phyloP scores from a whole-genome alignment of 2,329 filamentous ascomycete genomes.

The Trichoderma breve region DNA sequence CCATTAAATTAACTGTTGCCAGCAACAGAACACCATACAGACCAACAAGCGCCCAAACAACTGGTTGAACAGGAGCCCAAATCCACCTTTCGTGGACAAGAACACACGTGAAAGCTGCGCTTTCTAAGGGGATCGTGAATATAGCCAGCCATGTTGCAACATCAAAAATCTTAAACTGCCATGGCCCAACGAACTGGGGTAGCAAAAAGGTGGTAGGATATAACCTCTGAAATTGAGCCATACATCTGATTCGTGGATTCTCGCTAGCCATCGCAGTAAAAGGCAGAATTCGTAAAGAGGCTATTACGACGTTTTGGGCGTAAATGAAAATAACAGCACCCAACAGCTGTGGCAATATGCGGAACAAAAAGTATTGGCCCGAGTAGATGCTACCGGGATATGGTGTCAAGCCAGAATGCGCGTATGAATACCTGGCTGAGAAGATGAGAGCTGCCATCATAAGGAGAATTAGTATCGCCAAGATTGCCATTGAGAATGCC shows the following conservation, averaged over 20 bases:
- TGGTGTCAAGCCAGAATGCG: constrained; percentile 61
- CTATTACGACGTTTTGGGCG: constrained; percentile 69
- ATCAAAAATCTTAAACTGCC: constrained; percentile 63
- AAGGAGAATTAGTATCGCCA: constrained; percentile 61
- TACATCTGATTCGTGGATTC: constrained; percentile 55
- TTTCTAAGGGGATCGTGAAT: constrained; percentile 79
- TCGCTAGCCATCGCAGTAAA: constrained; percentile 74
- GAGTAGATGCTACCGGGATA: constrained; percentile 68
- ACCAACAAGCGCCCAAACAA: constrained; percentile 74
- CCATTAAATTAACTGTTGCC: constrained; percentile 51
- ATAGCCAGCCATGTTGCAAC: constrained; percentile 73
- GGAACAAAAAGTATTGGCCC: constrained; percentile 78
- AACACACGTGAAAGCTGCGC: constrained; percentile 68
- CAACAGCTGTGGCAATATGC: constrained; percentile 77
- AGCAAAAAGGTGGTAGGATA: constrained; percentile 68
- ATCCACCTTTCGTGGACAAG: constrained; percentile 61
- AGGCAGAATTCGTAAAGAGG: constrained; percentile 74
- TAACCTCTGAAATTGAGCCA: constrained; percentile 66
- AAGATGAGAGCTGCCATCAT: constrained; percentile 74
- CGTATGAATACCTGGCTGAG: constrained; percentile 65
- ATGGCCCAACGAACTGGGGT: constrained; percentile 59
- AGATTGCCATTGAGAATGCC: constrained; percentile 58
- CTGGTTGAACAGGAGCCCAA: constrained; percentile 75
- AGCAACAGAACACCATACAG: constrained; percentile 68
- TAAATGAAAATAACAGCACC: constrained; percentile 72